phyloP scores from a whole-genome alignment of 2,329 filamentous ascomycete species.

The Aspergillus fructus region DNA sequence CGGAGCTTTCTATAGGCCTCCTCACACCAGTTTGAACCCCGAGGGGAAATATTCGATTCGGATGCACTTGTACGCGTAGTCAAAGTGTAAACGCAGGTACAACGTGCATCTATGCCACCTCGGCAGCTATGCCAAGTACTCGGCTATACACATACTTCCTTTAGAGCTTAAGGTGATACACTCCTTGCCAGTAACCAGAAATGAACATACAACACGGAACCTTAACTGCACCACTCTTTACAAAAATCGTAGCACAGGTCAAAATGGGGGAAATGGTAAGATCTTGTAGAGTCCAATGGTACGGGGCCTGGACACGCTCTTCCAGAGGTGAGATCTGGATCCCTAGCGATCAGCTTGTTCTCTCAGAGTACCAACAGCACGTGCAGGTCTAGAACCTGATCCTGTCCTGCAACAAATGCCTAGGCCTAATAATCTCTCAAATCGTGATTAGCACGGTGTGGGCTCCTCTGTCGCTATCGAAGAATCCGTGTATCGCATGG shows the following conservation, averaged over 20 bases:
- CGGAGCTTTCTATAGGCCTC: background rate
- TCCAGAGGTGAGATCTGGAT: background rate
- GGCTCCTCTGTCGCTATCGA: background rate
- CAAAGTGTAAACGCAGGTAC: background rate
- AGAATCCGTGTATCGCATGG: background rate
- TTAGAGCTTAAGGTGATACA: background rate
- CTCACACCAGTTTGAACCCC: background rate
- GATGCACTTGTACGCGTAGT: background rate
- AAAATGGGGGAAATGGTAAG: too few species aligned
- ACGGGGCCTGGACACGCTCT: background rate
- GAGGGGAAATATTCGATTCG: background rate
- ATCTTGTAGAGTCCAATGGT: too few species aligned
- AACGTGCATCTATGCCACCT: background rate
- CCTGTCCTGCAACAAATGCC: background rate
- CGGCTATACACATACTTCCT: background rate
- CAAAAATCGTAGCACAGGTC: too few species aligned
- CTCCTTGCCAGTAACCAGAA: background rate
- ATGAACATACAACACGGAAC: too few species aligned
- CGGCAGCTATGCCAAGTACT: background rate
- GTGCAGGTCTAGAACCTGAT: background rate
- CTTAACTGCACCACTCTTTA: too few species aligned
- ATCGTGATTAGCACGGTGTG: background rate
- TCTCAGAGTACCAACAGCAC: background rate
- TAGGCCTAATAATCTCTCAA: background rate
- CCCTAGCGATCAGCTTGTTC: background rate